Evolutionary conservation across 305 asterid genomes (phyloP), one percentile per base, ranked within the genome.

Genomic region (Plantago rigida): DNA sequence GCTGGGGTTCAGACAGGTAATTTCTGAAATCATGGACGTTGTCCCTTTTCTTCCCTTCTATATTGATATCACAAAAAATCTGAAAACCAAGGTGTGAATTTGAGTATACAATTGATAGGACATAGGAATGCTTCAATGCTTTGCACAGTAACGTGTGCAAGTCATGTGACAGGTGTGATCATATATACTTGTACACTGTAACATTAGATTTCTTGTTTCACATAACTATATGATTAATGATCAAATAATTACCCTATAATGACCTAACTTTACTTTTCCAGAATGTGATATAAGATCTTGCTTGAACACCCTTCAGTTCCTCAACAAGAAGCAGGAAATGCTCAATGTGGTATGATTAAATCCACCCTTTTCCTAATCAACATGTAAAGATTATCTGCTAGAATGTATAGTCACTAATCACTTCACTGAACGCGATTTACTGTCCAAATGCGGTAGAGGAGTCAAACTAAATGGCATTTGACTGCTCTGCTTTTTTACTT

Each of bases 261-360:
- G 51, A 58, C 59, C 57, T 46, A 51, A 49, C 56, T 69, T 56
- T 28, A 31, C 67, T 56, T 75, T 61, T 65, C 47, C 88, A 92
- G 99, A 85, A 70, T 85, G 97, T 73, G 99, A 93, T 75, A 80
- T 93, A 78, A 81, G 99, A 41, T 85, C 97, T 12, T 87, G 97
- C 82, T 75, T 93, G 80, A 93, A 93, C 87, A 89, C 97, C 29
- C 87, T 93, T 80, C 99, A 93, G 77, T 93, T 87, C 80, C 95
- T 93, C 71, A 73, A 87, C 87, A 89, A 82, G 81, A 89, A 81
- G 80, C 82, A 83, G 75, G 94, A 89, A 74, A 55, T 64, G 65
- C 94, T 93, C 62, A 87, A 92, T 55, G 69, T 76, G 95, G 99
- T 92, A 86, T 54, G 78, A 9, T 28, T 71, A 17, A 50, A 34